Conservation (phyloP, 2,329 filamentous ascomycete species). For the Erysiphe pulchra region DNA sequence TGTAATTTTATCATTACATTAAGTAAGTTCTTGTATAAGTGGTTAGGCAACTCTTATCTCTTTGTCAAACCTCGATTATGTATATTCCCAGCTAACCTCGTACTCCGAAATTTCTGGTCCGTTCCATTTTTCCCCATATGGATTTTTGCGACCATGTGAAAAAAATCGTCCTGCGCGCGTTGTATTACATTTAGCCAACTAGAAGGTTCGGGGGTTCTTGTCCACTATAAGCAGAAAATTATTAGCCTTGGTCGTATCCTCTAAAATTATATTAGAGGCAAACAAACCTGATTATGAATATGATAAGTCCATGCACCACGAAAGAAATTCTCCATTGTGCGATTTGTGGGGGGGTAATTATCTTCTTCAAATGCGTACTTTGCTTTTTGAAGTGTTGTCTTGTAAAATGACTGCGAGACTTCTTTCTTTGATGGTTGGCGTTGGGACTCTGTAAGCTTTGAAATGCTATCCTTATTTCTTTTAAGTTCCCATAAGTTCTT, state of each 20-base stretch:
- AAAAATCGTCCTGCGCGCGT: constrained; percentile 28
- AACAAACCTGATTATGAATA: constrained; percentile 25
- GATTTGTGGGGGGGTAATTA: constrained; percentile 27
- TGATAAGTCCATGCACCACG: constrained; percentile 29
- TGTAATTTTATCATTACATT: no score
- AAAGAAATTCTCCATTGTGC: constrained; percentile 29
- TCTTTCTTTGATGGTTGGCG: constrained; percentile 1
- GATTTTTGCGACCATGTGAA: constrained; percentile 20
- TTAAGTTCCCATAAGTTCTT: constrained; percentile 2
- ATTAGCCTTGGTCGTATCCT: background rate
- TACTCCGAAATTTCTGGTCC: constrained; percentile 22
- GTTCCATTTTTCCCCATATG: constrained; percentile 26
- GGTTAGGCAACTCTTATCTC: no score
- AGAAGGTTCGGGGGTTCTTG: constrained; percentile 27
- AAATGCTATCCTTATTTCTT: constrained; percentile 4
- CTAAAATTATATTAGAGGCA: background rate
- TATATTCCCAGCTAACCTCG: constrained; percentile 24
- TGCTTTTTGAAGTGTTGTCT: constrained; percentile 11
- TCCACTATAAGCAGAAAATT: constrained; percentile 18
- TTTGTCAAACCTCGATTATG: constrained; percentile 11
- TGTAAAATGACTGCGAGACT: constrained; percentile 5
- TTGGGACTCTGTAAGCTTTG: no score
- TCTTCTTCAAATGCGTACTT: constrained; percentile 23
- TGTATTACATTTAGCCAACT: constrained; percentile 28
- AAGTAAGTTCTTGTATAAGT: no score